A percentile compares a stretch with the other conserved stretches of the same genome.
Evolutionary conservation across 169 alveolate genomes (phyloP).

Genomic region (Plasmodium billcollinsi): DNA sequence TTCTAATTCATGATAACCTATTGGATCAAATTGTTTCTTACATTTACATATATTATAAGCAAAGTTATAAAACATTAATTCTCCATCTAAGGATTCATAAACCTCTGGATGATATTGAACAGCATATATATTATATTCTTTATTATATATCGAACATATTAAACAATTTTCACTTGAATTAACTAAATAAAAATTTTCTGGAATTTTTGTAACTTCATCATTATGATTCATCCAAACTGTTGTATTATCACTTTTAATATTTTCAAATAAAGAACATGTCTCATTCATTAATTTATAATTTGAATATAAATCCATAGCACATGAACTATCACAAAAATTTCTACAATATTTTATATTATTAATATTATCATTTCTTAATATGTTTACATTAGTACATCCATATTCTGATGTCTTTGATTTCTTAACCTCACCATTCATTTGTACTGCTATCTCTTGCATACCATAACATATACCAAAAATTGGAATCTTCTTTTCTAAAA

Average conservation of each 20-base stretch:
- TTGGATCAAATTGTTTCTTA: constrained; percentile 71
- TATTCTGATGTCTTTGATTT: constrained; percentile 76
- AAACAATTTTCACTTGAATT: constrained; percentile 77
- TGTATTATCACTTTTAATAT: constrained; percentile 33
- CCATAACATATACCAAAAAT: constrained; percentile 83
- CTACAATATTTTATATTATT: neutral
- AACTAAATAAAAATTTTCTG: constrained; percentile 78
- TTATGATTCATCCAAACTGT: constrained; percentile 80
- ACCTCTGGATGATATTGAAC: constrained; percentile 86
- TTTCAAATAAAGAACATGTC: constrained; percentile 67
- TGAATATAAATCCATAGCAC: constrained; percentile 24
- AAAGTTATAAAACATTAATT: constrained; percentile 79
- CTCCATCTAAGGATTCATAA: constrained; percentile 79
- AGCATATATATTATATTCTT: constrained; percentile 72
- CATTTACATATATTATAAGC: constrained; percentile 82
- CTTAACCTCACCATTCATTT: constrained; percentile 79
- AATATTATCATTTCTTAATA: constrained; percentile 63
- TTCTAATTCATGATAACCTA: constrained; percentile 75
- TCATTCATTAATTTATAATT: constrained; percentile 35
- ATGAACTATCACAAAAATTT: neutral
- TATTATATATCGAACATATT: constrained; percentile 74
- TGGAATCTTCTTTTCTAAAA: constrained; percentile 78
- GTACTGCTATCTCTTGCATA: constrained; percentile 81
- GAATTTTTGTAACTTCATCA: constrained; percentile 77
- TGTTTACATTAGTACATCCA: constrained; percentile 58